phyloP scores from a whole-genome alignment of 345 rosid genomes.

The Pseudoturritis turrita region DNA sequence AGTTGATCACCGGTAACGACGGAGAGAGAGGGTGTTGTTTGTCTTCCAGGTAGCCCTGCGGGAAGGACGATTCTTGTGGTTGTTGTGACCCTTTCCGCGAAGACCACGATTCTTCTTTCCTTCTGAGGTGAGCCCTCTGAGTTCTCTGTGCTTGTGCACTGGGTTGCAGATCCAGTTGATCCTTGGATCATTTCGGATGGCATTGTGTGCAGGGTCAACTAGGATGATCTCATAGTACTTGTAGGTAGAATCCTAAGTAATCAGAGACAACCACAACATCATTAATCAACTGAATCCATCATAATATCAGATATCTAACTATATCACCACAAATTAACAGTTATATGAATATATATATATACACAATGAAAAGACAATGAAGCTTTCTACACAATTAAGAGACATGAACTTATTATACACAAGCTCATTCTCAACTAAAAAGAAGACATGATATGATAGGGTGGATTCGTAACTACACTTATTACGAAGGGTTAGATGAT shows the following conservation, averaged over 20 bases:
- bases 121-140: constrained; percentile 78
- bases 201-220: constrained; percentile 72
- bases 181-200: constrained; percentile 69
- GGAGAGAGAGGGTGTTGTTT: constrained; percentile 54
- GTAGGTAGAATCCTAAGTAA: constrained; percentile 67
- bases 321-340: too few species aligned
- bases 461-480: not conserved
- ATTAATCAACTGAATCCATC: not conserved
- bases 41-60: constrained; percentile 85
- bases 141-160: constrained; percentile 81
- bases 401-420: not conserved
- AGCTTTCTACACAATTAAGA: not conserved
- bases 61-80: constrained; percentile 76
- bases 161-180: constrained; percentile 88
- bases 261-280: not conserved
- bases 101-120: constrained; percentile 86
- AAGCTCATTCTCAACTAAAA: not conserved
- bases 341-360: not conserved
- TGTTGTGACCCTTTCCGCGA: constrained; percentile 68
- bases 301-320: not conserved
- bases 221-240: constrained; percentile 71
- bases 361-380: not conserved
- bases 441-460: not conserved
- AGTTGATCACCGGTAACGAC: constrained; percentile 56
- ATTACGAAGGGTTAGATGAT: not conserved